phyloP scores from a whole-genome alignment of 176 grass and related monocot species.

The Oryza officinalis region DNA sequence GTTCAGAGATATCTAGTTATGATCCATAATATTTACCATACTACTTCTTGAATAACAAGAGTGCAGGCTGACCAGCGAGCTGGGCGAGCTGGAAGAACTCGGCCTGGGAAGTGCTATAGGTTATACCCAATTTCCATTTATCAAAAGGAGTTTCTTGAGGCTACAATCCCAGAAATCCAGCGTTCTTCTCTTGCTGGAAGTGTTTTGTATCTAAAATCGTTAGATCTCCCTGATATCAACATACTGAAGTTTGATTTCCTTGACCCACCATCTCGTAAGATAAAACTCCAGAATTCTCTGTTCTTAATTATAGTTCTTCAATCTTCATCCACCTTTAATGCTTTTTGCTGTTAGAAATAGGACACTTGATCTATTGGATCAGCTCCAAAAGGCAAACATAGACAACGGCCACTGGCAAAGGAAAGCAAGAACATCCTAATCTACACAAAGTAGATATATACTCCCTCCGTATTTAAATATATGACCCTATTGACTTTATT shows the following conservation, averaged over 20 bases:
- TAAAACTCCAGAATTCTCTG: constrained; percentile 36
- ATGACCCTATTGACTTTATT: no score
- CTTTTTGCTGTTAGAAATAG: background rate
- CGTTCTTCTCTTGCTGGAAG: constrained; percentile 87
- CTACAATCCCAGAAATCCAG: constrained; percentile 89
- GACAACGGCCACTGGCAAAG: background rate
- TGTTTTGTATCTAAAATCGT: constrained; percentile 85
- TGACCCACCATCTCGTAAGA: constrained; percentile 98
- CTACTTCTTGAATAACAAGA: constrained; percentile 48
- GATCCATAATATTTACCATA: constrained; percentile 9
- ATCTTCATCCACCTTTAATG: background rate
- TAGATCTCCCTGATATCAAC: constrained; percentile 88
- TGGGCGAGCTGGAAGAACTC: constrained; percentile 93
- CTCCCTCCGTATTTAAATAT: no score
- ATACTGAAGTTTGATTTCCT: constrained; percentile 97
- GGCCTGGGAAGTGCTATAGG: constrained; percentile 89
- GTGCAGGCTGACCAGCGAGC: constrained; percentile 97
- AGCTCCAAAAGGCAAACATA: background rate
- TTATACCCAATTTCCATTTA: constrained; percentile 74
- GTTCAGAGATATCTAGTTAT: background rate
- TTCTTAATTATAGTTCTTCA: constrained; percentile 20
- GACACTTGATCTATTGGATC: background rate
- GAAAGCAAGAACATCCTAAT: background rate
- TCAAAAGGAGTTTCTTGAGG: constrained; percentile 84
- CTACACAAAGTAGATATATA: background rate